Conservation (phyloP, 495 filamentous ascomycete genomes). For the Staphylotrichum longicolle region DNA sequence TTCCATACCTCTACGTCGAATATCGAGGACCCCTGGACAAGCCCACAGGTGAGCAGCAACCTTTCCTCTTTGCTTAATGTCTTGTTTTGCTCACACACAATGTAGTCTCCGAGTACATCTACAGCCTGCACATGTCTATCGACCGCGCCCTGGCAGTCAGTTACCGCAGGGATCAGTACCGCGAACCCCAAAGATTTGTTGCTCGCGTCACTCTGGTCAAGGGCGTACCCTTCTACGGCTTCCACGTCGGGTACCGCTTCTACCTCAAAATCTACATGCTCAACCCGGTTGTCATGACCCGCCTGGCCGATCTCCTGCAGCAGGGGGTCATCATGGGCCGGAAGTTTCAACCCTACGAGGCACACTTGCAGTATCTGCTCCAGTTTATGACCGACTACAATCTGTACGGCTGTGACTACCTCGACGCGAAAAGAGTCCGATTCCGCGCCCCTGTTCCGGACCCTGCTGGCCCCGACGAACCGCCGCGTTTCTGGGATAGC, state of each 20-base stretch:
- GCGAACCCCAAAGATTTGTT: constrained; percentile 69
- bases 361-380: constrained; percentile 82
- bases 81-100: constrained; percentile 9
- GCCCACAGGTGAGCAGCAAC: constrained; percentile 56
- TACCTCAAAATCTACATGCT: constrained; percentile 94
- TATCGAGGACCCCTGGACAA: constrained; percentile 69
- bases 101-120: constrained; percentile 59
- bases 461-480: constrained; percentile 53
- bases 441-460: constrained; percentile 79
- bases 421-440: constrained; percentile 56
- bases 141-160: constrained; percentile 80
- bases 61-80: constrained; percentile 1
- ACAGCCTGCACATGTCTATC: constrained; percentile 71
- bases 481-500: constrained; percentile 75
- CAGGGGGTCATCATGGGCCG: constrained; percentile 82
- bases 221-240: constrained; percentile 93
- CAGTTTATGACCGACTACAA: constrained; percentile 99
- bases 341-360: constrained; percentile 86
- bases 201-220: constrained; percentile 90
- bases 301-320: constrained; percentile 78
- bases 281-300: constrained; percentile 76
- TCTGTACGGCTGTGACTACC: constrained; percentile 86
- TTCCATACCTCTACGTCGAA: constrained; percentile 90
- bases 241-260: constrained; percentile 84
- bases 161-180: constrained; percentile 71